Percentiles rank a stretch among this genome's conserved stretches.
Conservation (phyloP, 1,139 yeast genomes). For the Suhomyces choctaworum region DNA sequence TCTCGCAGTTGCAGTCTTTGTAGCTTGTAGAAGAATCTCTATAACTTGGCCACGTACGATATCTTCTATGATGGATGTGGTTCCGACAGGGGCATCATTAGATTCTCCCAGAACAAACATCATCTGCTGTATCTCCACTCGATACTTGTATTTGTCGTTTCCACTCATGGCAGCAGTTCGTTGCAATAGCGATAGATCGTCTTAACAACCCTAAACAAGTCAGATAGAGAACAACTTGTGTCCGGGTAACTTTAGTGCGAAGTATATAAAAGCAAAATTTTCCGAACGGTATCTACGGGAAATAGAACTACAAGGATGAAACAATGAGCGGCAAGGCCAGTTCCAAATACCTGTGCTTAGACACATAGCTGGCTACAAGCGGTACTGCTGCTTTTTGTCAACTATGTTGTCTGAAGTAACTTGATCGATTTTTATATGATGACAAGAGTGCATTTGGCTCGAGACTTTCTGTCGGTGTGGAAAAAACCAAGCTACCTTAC, state of each 20-base stretch:
- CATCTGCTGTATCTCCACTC: conserved; percentile 93
- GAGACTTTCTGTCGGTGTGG: conserved; percentile 91
- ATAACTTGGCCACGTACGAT: conserved; percentile 94
- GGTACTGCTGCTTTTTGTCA: conserved; percentile 9
- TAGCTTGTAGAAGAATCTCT: conserved; percentile 78
- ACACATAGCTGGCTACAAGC: conserved; percentile 7
- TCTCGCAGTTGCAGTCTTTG: conserved; percentile 72
- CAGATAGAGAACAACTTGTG: background rate
- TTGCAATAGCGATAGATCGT: background rate
- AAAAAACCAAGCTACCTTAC: conserved; percentile 87
- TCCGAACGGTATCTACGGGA: conserved; percentile 1
- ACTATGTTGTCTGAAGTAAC: conserved; percentile 6
- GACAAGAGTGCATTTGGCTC: conserved; percentile 97
- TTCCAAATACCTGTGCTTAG: background rate
- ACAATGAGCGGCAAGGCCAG: background rate
- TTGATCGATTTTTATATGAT: conserved; percentile 45
- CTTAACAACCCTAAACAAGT: background rate
- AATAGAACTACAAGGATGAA: background rate
- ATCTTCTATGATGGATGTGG: conserved; percentile 90
- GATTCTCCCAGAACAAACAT: conserved; percentile 98
- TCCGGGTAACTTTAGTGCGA: conserved; percentile 16
- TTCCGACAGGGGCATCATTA: conserved; percentile 89
- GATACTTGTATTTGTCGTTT: conserved; percentile 62
- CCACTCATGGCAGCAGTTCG: conserved; percentile 4
- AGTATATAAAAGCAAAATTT: conserved; percentile 8